Evolutionary conservation across 2,329 filamentous ascomycete species (phyloP).

Genomic region (Plectosphaerella sp.): DNA sequence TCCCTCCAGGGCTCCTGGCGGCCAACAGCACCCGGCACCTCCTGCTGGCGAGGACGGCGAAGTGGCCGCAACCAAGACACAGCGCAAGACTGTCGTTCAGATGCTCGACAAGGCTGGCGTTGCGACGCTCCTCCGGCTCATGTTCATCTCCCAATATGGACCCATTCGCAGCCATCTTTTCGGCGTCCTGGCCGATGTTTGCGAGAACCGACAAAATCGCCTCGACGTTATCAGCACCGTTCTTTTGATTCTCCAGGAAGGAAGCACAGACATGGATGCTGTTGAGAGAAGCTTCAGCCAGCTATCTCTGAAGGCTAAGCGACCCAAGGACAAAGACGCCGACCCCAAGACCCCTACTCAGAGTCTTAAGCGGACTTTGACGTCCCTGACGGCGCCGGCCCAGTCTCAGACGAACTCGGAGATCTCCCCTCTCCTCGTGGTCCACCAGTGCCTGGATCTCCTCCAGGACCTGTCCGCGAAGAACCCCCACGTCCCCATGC

Average conservation of each 20-base stretch:
- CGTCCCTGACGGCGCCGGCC: slow-evolving; percentile 45
- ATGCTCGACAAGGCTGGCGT: slow-evolving; percentile 96
- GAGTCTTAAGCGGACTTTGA: slow-evolving; percentile 69
- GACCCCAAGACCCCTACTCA: slow-evolving; percentile 77
- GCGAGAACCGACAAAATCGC: slow-evolving; percentile 93
- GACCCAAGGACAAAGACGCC: slow-evolving; percentile 58
- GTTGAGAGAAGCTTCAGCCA: slow-evolving; percentile 95
- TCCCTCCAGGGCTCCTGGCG: slow-evolving; percentile 21
- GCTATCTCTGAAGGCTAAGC: slow-evolving; percentile 85
- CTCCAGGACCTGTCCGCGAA: slow-evolving; percentile 79
- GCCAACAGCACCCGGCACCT: slow-evolving; percentile 9
- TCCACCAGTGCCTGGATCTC: slow-evolving; percentile 88
- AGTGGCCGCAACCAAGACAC: slow-evolving; percentile 55
- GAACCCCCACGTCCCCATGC: slow-evolving; percentile 81
- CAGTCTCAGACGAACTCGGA: slow-evolving; percentile 65
- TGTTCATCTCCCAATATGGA: slow-evolving; percentile 93
- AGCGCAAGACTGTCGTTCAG: slow-evolving; percentile 80
- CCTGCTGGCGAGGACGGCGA: slow-evolving; percentile 27
- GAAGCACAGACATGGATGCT: slow-evolving; percentile 86
- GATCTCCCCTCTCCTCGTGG: slow-evolving; percentile 88
- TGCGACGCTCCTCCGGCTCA: slow-evolving; percentile 91
- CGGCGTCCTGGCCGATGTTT: slow-evolving; percentile 84
- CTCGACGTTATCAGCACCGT: slow-evolving; percentile 91
- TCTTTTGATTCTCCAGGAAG: slow-evolving; percentile 90
- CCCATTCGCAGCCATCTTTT: slow-evolving; percentile 81